Conservation (phyloP, 768 basidiomycete genomes). For the Russula lepida region DNA sequence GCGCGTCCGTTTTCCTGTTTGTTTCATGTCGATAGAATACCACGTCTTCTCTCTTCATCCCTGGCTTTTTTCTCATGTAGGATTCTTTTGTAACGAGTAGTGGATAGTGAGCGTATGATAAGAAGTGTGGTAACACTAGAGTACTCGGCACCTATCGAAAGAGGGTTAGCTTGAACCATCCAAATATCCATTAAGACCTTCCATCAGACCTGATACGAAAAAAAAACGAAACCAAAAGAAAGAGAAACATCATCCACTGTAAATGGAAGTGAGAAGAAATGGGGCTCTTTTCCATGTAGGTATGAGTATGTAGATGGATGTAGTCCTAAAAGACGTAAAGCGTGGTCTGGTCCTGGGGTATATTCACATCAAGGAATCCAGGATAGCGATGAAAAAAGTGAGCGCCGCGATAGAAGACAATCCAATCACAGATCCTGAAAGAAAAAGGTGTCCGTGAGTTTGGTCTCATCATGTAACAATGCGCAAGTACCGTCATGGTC, state of each 20-base stretch:
- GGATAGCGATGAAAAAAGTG: not conserved
- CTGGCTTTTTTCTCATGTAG: not conserved
- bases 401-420: not conserved
- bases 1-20: not conserved
- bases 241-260: not conserved
- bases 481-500: conserved; percentile 54
- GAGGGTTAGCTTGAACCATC: not conserved
- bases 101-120: not conserved
- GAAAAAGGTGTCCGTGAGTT: not conserved
- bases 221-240: not conserved
- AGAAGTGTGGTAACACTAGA: not conserved
- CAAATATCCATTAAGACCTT: not conserved
- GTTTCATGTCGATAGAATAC: not conserved
- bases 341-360: not conserved
- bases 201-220: not conserved
- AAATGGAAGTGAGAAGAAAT: not conserved
- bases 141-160: not conserved
- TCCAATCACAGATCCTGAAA: conserved; percentile 12
- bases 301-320: not conserved
- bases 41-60: not conserved
- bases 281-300: not conserved
- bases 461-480: not conserved
- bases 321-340: not conserved
- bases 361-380: not conserved
- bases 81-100: not conserved